Base-by-base conservation (phyloP, 2,329 filamentous ascomycete species). In the Penicillium sp. region DNA sequence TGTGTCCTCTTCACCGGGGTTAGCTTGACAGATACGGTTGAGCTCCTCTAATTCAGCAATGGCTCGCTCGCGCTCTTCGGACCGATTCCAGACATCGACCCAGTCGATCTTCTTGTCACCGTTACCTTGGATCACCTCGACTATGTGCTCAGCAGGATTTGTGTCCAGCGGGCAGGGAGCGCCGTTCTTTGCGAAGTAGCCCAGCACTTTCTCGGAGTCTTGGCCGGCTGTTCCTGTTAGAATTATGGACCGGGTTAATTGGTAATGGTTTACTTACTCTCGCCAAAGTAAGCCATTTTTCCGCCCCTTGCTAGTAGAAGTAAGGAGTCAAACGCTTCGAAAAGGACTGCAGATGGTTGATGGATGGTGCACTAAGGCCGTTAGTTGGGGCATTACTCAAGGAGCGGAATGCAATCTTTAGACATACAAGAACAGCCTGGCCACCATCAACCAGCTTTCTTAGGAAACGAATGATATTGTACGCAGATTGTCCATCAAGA, bases 211-310 rank as follows among this genome's bases (percentile, higher is more conserved):
- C 67, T 52, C 78, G 72, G 63, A 86, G 3, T 75, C 69, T n/a
- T 75, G 62, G 5, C 74, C 74, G 38, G 73, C 72, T 75, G 19
- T 30, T 41, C 3, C 15, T n/a, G 23, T 8, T 63, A 54, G 41
- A 23, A 47, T 3, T 3, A 47, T 47, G 55, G 19, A 13, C 31
- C 17, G 7, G 4, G n/a, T 29, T 31, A 30, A 5, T 15, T 7
- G 3, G n/a, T 7, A 1, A 1, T 9, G 17, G 31, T 6, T 9
- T 4, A 64, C 73, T 69, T 57, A 75, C 72, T 79, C 59, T 84
- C 86, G 11, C 89, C 89, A 69, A 90, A 90, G 71, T 90, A 91
- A 1, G 88, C 85, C 1, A 86, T 89, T 66, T 85, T 84, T 8
- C 89, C 89, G 3, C 88, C 89, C 65, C 80, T 84, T n/a, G 87